phyloP scores from a whole-genome alignment of 2,329 filamentous ascomycete species.

The Xylariaceae sp. region DNA sequence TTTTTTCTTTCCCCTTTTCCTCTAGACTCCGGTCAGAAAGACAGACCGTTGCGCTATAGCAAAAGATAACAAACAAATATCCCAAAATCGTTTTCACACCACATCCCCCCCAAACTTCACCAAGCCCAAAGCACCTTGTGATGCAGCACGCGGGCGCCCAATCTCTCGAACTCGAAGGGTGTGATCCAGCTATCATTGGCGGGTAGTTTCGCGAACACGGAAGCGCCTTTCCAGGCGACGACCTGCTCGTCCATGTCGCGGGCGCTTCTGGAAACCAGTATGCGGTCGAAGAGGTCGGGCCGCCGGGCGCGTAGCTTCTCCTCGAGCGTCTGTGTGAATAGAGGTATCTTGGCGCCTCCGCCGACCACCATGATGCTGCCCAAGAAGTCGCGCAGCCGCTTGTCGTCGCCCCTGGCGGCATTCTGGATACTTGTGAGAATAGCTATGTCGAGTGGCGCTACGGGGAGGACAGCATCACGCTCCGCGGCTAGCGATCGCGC shows the following conservation, averaged over 20 bases:
- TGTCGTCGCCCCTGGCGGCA: conserved; percentile 86
- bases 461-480: conserved; percentile 80
- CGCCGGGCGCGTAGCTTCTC: conserved; percentile 74
- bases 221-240: conserved; percentile 97
- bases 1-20: not conserved
- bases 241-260: conserved; percentile 96
- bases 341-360: conserved; percentile 80
- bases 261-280: conserved; percentile 73
- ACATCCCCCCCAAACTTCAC: conserved; percentile 42
- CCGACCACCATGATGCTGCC: conserved; percentile 91
- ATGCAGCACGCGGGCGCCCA: conserved; percentile 82
- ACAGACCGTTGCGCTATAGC: not conserved
- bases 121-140: conserved; percentile 77
- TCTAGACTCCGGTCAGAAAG: not conserved
- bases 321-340: conserved; percentile 84
- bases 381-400: conserved; percentile 88
- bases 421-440: conserved; percentile 90
- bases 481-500: conserved; percentile 63
- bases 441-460: conserved; percentile 84
- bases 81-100: not conserved
- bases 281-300: conserved; percentile 65
- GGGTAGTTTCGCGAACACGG: conserved; percentile 89
- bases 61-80: not conserved
- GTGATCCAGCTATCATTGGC: conserved; percentile 97
- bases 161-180: conserved; percentile 82